phyloP scores from a whole-genome alignment of 2,329 filamentous ascomycete genomes.

The Teratosphaeria epicoccoides region DNA sequence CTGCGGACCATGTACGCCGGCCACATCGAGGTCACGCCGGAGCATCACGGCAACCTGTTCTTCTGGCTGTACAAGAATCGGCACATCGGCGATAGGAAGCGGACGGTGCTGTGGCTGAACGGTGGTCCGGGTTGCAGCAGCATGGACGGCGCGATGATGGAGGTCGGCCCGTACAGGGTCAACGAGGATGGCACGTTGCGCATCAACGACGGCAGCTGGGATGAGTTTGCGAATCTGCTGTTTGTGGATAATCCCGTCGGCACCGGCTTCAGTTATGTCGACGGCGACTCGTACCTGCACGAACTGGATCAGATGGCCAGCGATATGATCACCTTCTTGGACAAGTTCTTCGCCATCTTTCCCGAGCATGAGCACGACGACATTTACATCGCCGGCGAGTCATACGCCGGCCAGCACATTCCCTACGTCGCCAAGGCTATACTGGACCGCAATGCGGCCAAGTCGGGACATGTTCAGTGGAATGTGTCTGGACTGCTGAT shows the following conservation, averaged over 20 bases:
- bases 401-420: constrained; percentile 92
- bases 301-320: constrained; percentile 82
- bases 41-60: constrained; percentile 86
- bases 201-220: constrained; percentile 92
- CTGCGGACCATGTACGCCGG: constrained; percentile 96
- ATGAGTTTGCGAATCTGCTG: constrained; percentile 92
- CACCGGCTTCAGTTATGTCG: constrained; percentile 90
- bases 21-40: constrained; percentile 79
- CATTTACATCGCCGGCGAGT: constrained; percentile 90
- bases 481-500: constrained; percentile 77
- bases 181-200: constrained; percentile 60
- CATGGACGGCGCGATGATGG: constrained; percentile 93
- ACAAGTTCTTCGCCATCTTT: constrained; percentile 84
- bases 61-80: constrained; percentile 98
- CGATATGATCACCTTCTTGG: constrained; percentile 79
- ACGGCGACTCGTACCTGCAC: constrained; percentile 74
- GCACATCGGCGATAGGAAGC: constrained; percentile 82
- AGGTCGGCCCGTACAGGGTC: constrained; percentile 85
- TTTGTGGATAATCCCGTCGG: constrained; percentile 97
- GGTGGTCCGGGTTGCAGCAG: constrained; percentile 95
- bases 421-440: constrained; percentile 93
- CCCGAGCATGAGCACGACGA: constrained; percentile 87
- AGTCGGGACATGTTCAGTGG: constrained; percentile 48
- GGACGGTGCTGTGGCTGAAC: constrained; percentile 94
- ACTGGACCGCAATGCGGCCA: constrained; percentile 61